These are phyloP conservation scores for Exophiala oligosperma DNA, from an alignment of 2,329 filamentous ascomycete species.

Conservation along the genomic window DNA sequence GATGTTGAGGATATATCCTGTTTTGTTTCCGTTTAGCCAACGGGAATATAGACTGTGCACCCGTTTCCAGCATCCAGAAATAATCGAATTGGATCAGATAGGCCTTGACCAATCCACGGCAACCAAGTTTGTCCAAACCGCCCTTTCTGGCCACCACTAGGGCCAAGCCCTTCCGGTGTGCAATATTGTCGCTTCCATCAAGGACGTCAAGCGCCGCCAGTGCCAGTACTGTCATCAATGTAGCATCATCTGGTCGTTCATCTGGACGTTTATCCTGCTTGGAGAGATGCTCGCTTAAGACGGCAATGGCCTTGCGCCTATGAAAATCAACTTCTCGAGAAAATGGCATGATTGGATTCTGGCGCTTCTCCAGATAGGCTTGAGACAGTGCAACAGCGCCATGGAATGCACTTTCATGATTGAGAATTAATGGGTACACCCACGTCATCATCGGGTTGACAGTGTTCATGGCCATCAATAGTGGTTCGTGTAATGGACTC, in stretches of 20 bases:
- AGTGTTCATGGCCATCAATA: constrained; percentile 13
- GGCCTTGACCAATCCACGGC: constrained; percentile 13
- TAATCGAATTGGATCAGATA: constrained; percentile 19
- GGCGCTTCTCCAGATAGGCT: constrained; percentile 14
- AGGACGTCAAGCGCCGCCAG: constrained; percentile 17
- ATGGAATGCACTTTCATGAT: constrained; percentile 16
- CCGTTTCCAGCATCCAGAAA: constrained; percentile 21
- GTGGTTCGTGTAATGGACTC: constrained; percentile 11
- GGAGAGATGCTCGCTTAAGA: constrained; percentile 7
- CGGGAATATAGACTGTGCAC: constrained; percentile 8
- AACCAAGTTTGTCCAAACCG: constrained; percentile 15
- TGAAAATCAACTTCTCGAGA: constrained; percentile 18
- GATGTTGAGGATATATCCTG: constrained; percentile 13
- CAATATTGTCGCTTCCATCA: constrained; percentile 8
- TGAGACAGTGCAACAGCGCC: constrained; percentile 16
- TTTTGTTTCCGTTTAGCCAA: constrained; percentile 5
- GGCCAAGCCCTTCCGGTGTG: constrained; percentile 17
- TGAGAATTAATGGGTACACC: constrained; percentile 13
- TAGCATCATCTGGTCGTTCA: constrained; percentile 14
- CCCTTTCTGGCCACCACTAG: constrained; percentile 20
- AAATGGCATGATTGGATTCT: constrained; percentile 1
- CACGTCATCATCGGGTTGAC: constrained; percentile 17
- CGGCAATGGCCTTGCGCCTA: constrained; percentile 7
- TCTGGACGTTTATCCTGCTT: constrained; percentile 9
- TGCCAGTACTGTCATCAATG: constrained; percentile 15